Percentiles rank a stretch among this genome's conserved stretches.
Conservation (phyloP, 257 asterid species). For the Salvia miltiorrhiza region DNA sequence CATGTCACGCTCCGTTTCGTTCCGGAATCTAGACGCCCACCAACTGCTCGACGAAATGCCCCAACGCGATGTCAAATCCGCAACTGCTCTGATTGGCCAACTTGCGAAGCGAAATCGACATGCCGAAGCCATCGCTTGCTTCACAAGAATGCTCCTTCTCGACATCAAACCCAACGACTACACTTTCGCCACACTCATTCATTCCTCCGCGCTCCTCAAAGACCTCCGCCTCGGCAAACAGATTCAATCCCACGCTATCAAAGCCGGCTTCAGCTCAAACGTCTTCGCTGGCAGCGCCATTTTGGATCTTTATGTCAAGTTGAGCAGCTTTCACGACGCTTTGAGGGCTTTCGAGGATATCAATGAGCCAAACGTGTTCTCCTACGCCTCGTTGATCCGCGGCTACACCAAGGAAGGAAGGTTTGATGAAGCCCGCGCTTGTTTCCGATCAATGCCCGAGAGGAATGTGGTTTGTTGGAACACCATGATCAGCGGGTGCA, state of each 20-base stretch:
- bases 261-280: conserved; percentile 43
- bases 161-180: conserved; percentile 59
- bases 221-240: conserved; percentile 64
- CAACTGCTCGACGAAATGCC: conserved; percentile 62
- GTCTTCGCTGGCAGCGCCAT: conserved; percentile 72
- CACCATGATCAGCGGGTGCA: conserved; percentile 69
- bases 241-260: conserved; percentile 46
- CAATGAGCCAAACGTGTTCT: conserved; percentile 63
- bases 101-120: conserved; percentile 49
- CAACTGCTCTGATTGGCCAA: conserved; percentile 50
- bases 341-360: conserved; percentile 50
- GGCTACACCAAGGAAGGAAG: conserved; percentile 55
- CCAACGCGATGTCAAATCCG: conserved; percentile 41
- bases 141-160: conserved; percentile 45
- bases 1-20: background rate
- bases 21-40: conserved; percentile 15
- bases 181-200: conserved; percentile 66
- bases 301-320: conserved; percentile 61
- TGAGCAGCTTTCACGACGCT: conserved; percentile 41
- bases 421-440: conserved; percentile 48
- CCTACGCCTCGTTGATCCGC: conserved; percentile 60
- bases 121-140: conserved; percentile 43
- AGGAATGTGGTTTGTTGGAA: conserved; percentile 80
- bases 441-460: conserved; percentile 53
- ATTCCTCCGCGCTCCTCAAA: conserved; percentile 43